Evolutionary conservation across 1,284 basidiomycete species (phyloP).

Genomic region (Ceratobasidium sp.): DNA sequence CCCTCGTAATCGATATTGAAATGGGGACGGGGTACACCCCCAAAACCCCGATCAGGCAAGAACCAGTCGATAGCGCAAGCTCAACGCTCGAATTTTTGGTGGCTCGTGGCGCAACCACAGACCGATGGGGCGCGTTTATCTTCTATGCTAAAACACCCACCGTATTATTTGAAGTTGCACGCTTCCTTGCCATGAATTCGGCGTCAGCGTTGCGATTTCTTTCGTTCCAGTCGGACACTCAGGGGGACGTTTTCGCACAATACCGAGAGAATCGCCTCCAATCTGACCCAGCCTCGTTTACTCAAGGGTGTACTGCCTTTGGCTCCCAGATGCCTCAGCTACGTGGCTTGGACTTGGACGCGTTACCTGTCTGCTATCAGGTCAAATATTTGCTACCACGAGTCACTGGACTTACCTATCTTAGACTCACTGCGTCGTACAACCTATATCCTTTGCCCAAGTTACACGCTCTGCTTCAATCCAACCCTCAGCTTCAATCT

Average conservation of each 20-base stretch:
- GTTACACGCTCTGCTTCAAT: neutral
- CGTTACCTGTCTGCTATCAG: slow-evolving; percentile 5
- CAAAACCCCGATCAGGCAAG: neutral
- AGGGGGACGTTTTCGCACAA: too few species aligned
- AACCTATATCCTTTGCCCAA: neutral
- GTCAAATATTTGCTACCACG: slow-evolving; percentile 6
- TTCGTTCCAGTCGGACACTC: slow-evolving; percentile 5
- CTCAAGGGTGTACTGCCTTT: neutral
- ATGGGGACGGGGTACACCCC: neutral
- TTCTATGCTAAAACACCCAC: neutral
- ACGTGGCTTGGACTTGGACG: slow-evolving; percentile 10
- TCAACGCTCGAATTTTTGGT: neutral
- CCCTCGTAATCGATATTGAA: slow-evolving; percentile 28
- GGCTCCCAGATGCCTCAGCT: slow-evolving; percentile 7
- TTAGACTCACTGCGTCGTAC: neutral
- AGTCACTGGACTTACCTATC: slow-evolving; percentile 15
- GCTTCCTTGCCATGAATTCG: neutral
- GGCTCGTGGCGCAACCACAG: neutral
- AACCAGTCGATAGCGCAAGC: too few species aligned
- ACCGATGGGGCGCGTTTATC: slow-evolving; percentile 20
- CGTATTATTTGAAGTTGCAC: neutral
- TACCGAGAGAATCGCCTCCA: too few species aligned
- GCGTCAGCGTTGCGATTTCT: slow-evolving; percentile 13
- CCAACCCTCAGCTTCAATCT: slow-evolving; percentile 13
- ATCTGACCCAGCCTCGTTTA: neutral